A percentile compares a stretch with the other conserved stretches of the same genome.
phyloP scores from a whole-genome alignment of 2,329 filamentous ascomycete species.

The Piedraia hortae region DNA sequence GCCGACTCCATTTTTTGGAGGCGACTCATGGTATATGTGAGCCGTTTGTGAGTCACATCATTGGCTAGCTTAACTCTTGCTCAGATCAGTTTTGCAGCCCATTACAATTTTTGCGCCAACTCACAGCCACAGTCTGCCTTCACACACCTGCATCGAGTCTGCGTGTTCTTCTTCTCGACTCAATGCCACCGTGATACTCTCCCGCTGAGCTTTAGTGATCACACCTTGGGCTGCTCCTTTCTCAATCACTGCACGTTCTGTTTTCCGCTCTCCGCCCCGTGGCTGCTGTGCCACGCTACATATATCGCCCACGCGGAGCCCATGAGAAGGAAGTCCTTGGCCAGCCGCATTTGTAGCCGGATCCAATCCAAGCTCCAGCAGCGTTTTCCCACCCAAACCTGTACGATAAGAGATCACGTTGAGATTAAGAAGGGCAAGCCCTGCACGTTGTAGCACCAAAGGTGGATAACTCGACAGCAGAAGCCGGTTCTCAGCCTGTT shows the following conservation, averaged over 20 bases:
- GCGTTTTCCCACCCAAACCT: conserved; percentile 69
- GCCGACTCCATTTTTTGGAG: conserved; percentile 27
- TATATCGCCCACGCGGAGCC: conserved; percentile 49
- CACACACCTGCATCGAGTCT: conserved; percentile 26
- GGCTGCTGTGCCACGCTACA: conserved; percentile 51
- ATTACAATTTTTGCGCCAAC: conserved; percentile 11
- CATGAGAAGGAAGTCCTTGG: conserved; percentile 38
- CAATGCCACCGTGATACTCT: conserved; percentile 36
- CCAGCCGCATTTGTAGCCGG: conserved; percentile 27
- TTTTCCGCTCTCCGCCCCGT: conserved; percentile 39
- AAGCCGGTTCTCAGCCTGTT: conserved; percentile 39
- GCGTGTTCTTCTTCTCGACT: conserved; percentile 36
- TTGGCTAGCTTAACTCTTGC: conserved; percentile 36
- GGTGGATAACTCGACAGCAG: conserved; percentile 43
- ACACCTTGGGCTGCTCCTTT: conserved; percentile 42
- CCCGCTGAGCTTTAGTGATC: conserved; percentile 33
- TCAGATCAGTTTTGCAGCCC: conserved; percentile 8
- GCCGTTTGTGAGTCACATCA: conserved; percentile 36
- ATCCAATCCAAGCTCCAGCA: conserved; percentile 55
- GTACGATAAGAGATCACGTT: conserved; percentile 50
- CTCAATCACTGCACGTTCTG: conserved; percentile 42
- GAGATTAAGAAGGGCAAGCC: conserved; percentile 56
- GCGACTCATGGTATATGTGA: conserved; percentile 35
- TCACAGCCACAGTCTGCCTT: conserved; percentile 33
- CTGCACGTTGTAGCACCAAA: conserved; percentile 40